phyloP scores from a whole-genome alignment of 345 rosid species.

The Moringa oleifera region DNA sequence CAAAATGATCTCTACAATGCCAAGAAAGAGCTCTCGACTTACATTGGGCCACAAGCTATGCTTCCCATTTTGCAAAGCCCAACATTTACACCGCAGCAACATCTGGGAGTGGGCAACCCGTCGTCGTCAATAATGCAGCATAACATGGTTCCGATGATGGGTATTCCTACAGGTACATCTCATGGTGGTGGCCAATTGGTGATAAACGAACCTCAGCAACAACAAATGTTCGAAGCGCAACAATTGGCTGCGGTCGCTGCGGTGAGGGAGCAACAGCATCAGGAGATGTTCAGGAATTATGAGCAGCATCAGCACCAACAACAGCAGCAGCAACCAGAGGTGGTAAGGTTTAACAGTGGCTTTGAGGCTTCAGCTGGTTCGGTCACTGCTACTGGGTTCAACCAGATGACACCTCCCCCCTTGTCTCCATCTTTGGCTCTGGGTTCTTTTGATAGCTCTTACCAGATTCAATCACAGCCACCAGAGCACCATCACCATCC shows the following conservation, averaged over 20 bases:
- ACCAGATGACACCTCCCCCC: slow-evolving; percentile 25
- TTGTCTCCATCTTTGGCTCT: slow-evolving; percentile 48
- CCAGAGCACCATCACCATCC: slow-evolving; percentile 19
- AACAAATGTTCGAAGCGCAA: slow-evolving; percentile 52
- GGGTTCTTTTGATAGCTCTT: slow-evolving; percentile 36
- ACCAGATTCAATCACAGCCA: slow-evolving; percentile 35
- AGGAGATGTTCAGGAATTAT: slow-evolving; percentile 50
- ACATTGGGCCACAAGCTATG: slow-evolving; percentile 42
- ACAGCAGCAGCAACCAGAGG: slow-evolving; percentile 45
- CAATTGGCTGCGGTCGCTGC: slow-evolving; percentile 44
- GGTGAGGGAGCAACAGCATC: slow-evolving; percentile 56
- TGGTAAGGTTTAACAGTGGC: slow-evolving; percentile 33
- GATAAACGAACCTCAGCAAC: slow-evolving; percentile 25
- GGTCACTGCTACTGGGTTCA: slow-evolving; percentile 36
- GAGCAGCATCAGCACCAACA: slow-evolving; percentile 39
- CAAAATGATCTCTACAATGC: slow-evolving; percentile 45
- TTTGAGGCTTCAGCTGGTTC: slow-evolving; percentile 28
- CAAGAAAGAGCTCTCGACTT: slow-evolving; percentile 50
- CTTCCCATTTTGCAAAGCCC: slow-evolving; percentile 32
- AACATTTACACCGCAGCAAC: slow-evolving; percentile 24
- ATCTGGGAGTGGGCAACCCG: slow-evolving; percentile 15
- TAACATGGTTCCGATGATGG: slow-evolving; percentile 44
- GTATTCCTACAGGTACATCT: slow-evolving; percentile 23
- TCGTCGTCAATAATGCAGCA: slow-evolving; percentile 21
- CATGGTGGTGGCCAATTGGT: slow-evolving; percentile 20